These are phyloP conservation scores for Papiliotrema fonsecae DNA, from an alignment of 1,284 basidiomycete genomes.

Conservation along the genomic window DNA sequence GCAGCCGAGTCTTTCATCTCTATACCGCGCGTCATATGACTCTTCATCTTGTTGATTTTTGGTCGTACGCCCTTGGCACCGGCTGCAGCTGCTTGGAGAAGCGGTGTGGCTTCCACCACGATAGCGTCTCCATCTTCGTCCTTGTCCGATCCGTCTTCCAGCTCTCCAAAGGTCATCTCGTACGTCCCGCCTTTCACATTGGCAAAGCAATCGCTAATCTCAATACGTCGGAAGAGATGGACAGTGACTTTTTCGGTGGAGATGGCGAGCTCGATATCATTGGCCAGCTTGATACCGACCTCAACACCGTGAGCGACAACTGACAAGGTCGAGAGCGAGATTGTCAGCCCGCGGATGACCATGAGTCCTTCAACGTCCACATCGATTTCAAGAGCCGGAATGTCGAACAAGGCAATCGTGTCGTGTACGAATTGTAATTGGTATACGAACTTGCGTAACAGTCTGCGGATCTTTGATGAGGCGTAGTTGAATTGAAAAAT, in stretches of 20 bases:
- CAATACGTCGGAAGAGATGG: conserved; percentile 10
- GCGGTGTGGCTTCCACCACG: conserved; percentile 17
- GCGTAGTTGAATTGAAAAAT: conserved; percentile 15
- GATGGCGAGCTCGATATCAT: conserved; percentile 19
- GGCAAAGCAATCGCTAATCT: conserved; percentile 18
- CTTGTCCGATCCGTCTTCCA: conserved; percentile 6
- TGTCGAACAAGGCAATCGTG: conserved; percentile 18
- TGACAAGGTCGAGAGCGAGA: conserved; percentile 16
- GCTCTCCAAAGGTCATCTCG: conserved; percentile 16
- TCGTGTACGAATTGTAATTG: conserved; percentile 19
- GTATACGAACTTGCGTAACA: conserved; percentile 9
- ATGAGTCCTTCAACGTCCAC: conserved; percentile 21
- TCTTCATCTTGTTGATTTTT: conserved; percentile 14
- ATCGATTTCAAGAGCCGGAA: conserved; percentile 20
- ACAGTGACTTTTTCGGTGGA: conserved; percentile 13
- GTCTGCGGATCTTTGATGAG: conserved; percentile 5
- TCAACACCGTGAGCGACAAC: conserved; percentile 19
- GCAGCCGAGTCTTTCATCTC: conserved; percentile 10
- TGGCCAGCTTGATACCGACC: conserved; percentile 19
- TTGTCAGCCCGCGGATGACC: conserved; percentile 18
- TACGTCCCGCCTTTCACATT: conserved; percentile 15
- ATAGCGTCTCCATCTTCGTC: conserved; percentile 18
- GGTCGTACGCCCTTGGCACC: conserved; percentile 1
- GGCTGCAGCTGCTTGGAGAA: conserved; percentile 12
- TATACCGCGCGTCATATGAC: conserved; percentile 9